phyloP scores from a whole-genome alignment of 495 filamentous ascomycete genomes.

The Ramalina intermedia region DNA sequence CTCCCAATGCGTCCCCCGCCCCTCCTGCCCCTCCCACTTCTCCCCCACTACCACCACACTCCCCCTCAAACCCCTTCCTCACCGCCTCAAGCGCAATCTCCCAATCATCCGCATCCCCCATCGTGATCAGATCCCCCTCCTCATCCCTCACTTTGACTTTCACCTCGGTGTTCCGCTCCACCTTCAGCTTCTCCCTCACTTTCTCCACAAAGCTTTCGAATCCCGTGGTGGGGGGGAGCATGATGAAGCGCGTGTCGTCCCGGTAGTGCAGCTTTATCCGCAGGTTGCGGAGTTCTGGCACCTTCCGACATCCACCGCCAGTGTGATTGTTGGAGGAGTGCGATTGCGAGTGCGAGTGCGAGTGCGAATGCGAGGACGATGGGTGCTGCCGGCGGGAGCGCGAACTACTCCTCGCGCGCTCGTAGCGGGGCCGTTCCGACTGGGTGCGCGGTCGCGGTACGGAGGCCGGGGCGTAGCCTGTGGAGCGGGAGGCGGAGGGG shows the following conservation, averaged over 20 bases:
- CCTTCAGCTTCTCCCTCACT: slow-evolving; percentile 72
- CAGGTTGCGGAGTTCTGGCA: slow-evolving; percentile 41
- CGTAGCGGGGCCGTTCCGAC: background rate
- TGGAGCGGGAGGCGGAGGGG: background rate
- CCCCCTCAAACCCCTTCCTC: slow-evolving; percentile 51
- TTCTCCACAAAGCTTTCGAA: slow-evolving; percentile 61
- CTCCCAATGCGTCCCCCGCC: slow-evolving; percentile 40
- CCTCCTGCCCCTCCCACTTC: slow-evolving; percentile 42
- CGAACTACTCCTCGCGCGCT: slow-evolving; percentile 9
- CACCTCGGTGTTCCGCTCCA: slow-evolving; percentile 58
- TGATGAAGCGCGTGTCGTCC: slow-evolving; percentile 89
- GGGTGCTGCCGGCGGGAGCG: slow-evolving; percentile 13
- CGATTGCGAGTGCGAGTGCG: background rate
- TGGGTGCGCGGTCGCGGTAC: slow-evolving; percentile 5
- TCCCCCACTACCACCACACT: slow-evolving; percentile 27
- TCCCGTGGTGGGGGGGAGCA: slow-evolving; percentile 58
- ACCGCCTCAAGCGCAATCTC: slow-evolving; percentile 64
- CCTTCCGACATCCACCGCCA: slow-evolving; percentile 4
- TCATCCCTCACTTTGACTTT: slow-evolving; percentile 76
- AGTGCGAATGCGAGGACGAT: slow-evolving; percentile 7
- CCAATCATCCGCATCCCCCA: slow-evolving; percentile 92
- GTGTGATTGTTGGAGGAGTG: slow-evolving; percentile 6
- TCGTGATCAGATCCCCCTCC: slow-evolving; percentile 84
- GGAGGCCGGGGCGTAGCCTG: background rate
- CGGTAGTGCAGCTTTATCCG: slow-evolving; percentile 76